These are phyloP conservation scores for Tetrahymena thermophila DNA, from an alignment of 73 alveolate genomes.

Conservation along the genomic window DNA sequence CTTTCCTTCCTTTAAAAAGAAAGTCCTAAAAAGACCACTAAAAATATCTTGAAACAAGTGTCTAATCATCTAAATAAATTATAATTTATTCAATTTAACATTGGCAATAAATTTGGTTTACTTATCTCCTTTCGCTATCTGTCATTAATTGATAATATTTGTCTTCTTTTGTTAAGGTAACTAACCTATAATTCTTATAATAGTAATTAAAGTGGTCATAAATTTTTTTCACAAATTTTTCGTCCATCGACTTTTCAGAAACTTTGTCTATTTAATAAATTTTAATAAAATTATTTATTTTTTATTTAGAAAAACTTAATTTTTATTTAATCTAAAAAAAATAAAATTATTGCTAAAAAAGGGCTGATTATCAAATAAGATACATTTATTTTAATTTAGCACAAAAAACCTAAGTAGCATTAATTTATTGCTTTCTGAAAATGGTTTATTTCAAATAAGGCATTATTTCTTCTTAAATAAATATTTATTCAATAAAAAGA, in stretches of 20 bases:
- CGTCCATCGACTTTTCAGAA: slow-evolving; percentile 52
- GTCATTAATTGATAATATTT: not conserved
- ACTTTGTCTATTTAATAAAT: not conserved
- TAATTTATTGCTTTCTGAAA: no score
- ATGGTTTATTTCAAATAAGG: no score
- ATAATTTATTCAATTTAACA: not conserved
- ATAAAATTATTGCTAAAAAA: no score
- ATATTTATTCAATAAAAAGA: no score
- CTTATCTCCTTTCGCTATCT: not conserved
- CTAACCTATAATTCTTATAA: slow-evolving; percentile 75
- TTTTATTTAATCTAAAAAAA: no score
- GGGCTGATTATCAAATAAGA: no score
- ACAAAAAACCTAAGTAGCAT: no score
- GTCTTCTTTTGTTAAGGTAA: not conserved
- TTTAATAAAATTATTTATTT: not conserved
- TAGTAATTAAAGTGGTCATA: slow-evolving; percentile 72
- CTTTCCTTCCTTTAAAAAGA: slow-evolving; percentile 36
- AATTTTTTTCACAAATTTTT: slow-evolving; percentile 49
- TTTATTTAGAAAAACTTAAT: no score
- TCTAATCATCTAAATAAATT: not conserved
- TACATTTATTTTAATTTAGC: no score
- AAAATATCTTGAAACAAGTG: slow-evolving; percentile 52
- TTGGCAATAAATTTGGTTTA: not conserved
- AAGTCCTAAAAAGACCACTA: slow-evolving; percentile 37
- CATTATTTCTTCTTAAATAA: no score